A percentile compares a stretch with the other conserved stretches of the same genome.
phyloP scores from a whole-genome alignment of 163 green algal genomes.

The Picocystis sp. region DNA sequence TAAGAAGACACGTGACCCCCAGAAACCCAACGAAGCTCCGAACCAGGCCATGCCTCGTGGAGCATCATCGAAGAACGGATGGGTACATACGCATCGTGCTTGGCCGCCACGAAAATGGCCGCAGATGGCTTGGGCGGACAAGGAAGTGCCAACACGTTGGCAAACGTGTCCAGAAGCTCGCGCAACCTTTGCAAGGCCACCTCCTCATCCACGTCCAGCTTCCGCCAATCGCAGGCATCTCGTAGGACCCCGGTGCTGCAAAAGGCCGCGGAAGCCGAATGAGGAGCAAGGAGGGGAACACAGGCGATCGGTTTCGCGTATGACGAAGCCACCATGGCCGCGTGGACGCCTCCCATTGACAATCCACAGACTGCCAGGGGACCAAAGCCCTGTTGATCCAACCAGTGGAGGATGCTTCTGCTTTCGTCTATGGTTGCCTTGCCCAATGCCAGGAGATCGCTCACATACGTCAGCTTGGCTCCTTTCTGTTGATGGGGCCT shows the following conservation, averaged over 20 bases:
- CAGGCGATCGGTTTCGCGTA: conserved; percentile 41
- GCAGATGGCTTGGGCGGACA: conserved; percentile 36
- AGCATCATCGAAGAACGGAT: conserved; percentile 12
- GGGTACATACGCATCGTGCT: conserved; percentile 54
- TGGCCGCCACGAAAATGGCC: conserved; percentile 56
- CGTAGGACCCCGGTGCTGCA: conserved; percentile 28
- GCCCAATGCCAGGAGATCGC: conserved; percentile 63
- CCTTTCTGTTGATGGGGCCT: conserved; percentile 41
- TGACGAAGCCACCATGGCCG: conserved; percentile 53
- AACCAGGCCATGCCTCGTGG: conserved; percentile 42
- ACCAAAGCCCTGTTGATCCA: conserved; percentile 15
- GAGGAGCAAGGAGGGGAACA: conserved; percentile 50
- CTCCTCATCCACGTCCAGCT: conserved; percentile 6
- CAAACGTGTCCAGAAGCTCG: conserved; percentile 13
- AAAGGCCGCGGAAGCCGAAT: conserved; percentile 53
- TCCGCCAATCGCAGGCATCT: conserved; percentile 6
- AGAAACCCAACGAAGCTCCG: conserved; percentile 40
- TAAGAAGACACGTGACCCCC: conserved; percentile 70
- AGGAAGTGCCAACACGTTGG: conserved; percentile 18
- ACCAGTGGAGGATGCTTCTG: conserved; percentile 51
- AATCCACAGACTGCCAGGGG: conserved; percentile 40
- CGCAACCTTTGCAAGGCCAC: conserved; percentile 9
- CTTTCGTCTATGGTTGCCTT: conserved; percentile 58
- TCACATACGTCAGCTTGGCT: conserved; percentile 52
- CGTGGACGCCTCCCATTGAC: conserved; percentile 78